Evolutionary conservation across 2,329 filamentous ascomycete genomes (phyloP), one percentile per base, ranked within the genome.

Genomic region (Lasiodiplodia gonubiensis): DNA sequence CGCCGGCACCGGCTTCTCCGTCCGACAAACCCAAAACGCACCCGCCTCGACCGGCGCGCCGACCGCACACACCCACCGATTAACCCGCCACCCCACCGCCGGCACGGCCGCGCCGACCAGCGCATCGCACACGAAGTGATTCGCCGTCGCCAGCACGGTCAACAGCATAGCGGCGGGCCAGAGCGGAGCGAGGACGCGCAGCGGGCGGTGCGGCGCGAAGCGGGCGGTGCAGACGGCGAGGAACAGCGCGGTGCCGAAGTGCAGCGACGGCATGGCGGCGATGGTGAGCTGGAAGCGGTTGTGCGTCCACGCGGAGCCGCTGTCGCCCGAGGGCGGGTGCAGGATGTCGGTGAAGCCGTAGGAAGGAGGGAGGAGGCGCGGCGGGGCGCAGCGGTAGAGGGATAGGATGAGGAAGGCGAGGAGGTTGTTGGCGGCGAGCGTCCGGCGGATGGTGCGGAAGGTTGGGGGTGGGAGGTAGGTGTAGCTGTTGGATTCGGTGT

Each of bases 311-410:
- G 60, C 46, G 7, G 69, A 69, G 23, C 65, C 68, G 48, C 57
- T 73, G 70, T 67, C 68, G 52, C 16, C 23, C 21, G 11, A 2
- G 18, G 39, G 27, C 8, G 65, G 57, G 57, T 84, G 82, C 7
- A 84, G 75, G 16, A 83, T 71, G 68, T 85, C 84, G 67, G 83
- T 69, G 71, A 82, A 85, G 25, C 83, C 83, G 18, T 84, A 83
- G 65, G 81, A 75, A 11, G 72, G 69, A 0, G 81, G 81, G 0
- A 86, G 77, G n/a, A 86, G 73, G 2, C 83, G 79, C 0, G 83
- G 84, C 2, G 84, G 83, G 67, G 77, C 79, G 73, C 83, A 84
- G 21, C 83, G 80, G 79, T 82, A 85, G 2, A 79, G 42, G 0
- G 82, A 82, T 18, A 86, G 74, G 55, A 85, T 78, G 55, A 80